A percentile compares a stretch with the other conserved stretches of the same genome.
These are phyloP conservation scores for Rhododendron mucronatum DNA, from an alignment of 148 eudicot species.

Conservation along the genomic window DNA sequence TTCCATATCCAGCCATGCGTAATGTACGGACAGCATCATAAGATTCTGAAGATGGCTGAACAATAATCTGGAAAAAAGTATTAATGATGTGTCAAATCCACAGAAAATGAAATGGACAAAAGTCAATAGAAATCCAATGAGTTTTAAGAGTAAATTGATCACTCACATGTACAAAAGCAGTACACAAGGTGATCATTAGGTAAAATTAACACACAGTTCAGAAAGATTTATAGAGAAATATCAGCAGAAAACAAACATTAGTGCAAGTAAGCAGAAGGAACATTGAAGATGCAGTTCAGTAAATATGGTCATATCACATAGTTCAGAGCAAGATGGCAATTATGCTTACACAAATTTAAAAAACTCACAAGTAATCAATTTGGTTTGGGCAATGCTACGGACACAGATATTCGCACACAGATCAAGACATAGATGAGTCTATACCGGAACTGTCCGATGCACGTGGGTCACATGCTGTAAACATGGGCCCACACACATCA, in stretches of 20 bases:
- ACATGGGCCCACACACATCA: not conserved
- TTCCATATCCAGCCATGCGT: slow-evolving; percentile 90
- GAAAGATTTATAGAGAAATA: not conserved
- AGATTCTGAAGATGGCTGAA: slow-evolving; percentile 40
- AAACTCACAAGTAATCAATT: not conserved
- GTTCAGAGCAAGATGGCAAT: not conserved
- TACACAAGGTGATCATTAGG: not conserved
- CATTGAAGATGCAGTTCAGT: not conserved
- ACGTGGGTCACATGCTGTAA: no score
- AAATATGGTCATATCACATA: not conserved
- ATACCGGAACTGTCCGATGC: not conserved
- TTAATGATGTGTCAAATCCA: slow-evolving; percentile 1
- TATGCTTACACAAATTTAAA: not conserved
- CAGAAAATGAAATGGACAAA: not conserved
- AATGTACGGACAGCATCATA: slow-evolving; percentile 63
- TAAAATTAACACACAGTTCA: not conserved
- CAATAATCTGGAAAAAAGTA: slow-evolving; percentile 46
- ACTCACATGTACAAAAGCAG: not conserved
- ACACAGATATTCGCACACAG: no score
- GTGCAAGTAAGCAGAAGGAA: not conserved
- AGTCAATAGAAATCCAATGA: not conserved
- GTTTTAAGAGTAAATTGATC: not conserved
- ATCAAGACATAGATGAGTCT: not conserved
- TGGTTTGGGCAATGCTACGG: not conserved
- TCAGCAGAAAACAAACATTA: not conserved